These are phyloP conservation scores for Trichosporon faecale DNA, from an alignment of 1,284 basidiomycete species.

Conservation along the genomic window DNA sequence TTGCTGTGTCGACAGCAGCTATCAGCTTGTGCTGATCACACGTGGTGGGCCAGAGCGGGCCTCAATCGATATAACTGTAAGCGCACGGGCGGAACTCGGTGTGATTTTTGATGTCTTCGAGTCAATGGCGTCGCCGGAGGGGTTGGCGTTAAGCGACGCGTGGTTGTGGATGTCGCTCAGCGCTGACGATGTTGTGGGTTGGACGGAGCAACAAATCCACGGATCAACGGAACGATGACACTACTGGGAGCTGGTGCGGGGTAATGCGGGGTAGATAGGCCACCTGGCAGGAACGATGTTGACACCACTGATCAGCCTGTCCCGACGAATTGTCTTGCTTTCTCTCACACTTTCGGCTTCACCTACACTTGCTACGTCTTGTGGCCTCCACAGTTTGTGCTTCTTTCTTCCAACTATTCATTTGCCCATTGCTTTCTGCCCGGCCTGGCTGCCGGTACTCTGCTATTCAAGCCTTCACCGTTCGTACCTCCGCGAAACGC, in stretches of 20 bases:
- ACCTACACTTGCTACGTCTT: background rate
- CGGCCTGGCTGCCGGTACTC: background rate
- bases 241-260: background rate
- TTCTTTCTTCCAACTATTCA: background rate
- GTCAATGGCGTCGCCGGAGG: background rate
- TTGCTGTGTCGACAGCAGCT: background rate
- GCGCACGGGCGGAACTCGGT: background rate
- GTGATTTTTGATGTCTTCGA: background rate
- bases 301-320: background rate
- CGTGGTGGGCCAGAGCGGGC: background rate
- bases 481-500: background rate
- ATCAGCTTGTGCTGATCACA: background rate
- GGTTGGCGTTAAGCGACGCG: background rate
- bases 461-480: background rate
- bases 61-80: background rate
- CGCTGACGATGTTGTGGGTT: background rate
- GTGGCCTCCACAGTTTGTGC: background rate
- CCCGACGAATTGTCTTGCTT: background rate
- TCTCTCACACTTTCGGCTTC: background rate
- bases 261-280: conserved; percentile 12
- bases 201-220: conserved; percentile 1
- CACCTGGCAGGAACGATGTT: background rate
- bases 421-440: background rate
- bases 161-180: background rate
- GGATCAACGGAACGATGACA: background rate